These are phyloP conservation scores for Neofusicoccum cordaticola DNA, from an alignment of 2,329 filamentous ascomycete species.

Conservation along the genomic window DNA sequence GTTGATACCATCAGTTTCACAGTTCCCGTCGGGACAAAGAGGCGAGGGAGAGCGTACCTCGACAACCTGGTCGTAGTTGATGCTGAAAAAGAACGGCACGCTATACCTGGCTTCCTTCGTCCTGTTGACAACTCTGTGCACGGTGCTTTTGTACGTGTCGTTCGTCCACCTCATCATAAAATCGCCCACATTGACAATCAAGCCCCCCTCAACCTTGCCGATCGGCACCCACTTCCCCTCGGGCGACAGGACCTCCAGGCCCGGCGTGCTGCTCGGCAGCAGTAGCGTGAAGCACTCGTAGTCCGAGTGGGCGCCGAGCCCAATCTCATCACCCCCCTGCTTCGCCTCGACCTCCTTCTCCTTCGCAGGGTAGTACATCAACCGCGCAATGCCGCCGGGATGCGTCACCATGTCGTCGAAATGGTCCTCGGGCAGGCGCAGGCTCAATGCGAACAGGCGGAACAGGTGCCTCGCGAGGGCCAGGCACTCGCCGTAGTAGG, in stretches of 20 bases:
- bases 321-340: conserved; percentile 18
- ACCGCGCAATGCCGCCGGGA: conserved; percentile 40
- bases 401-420: conserved; percentile 42
- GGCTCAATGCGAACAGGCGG: conserved; percentile 40
- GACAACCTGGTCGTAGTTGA: conserved; percentile 41
- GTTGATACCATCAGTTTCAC: background rate
- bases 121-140: conserved; percentile 49
- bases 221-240: conserved; percentile 33
- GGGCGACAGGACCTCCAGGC: conserved; percentile 34
- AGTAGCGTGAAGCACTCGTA: conserved; percentile 29
- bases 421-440: conserved; percentile 37
- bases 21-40: background rate
- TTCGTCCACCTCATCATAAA: conserved; percentile 53
- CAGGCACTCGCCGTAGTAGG: conserved; percentile 40
- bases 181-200: conserved; percentile 55
- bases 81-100: conserved; percentile 49
- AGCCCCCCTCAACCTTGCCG: conserved; percentile 39
- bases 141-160: conserved; percentile 47
- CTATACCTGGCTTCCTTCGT: conserved; percentile 40
- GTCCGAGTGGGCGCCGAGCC: conserved; percentile 18
- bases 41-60: conserved; percentile 24
- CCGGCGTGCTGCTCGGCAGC: conserved; percentile 26
- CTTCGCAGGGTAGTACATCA: conserved; percentile 41
- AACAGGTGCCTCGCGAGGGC: conserved; percentile 41
- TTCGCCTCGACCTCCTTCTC: conserved; percentile 6